These are phyloP conservation scores for Lanmaoa pseudosensibilis DNA, from an alignment of 768 basidiomycete genomes.

Conservation along the genomic window DNA sequence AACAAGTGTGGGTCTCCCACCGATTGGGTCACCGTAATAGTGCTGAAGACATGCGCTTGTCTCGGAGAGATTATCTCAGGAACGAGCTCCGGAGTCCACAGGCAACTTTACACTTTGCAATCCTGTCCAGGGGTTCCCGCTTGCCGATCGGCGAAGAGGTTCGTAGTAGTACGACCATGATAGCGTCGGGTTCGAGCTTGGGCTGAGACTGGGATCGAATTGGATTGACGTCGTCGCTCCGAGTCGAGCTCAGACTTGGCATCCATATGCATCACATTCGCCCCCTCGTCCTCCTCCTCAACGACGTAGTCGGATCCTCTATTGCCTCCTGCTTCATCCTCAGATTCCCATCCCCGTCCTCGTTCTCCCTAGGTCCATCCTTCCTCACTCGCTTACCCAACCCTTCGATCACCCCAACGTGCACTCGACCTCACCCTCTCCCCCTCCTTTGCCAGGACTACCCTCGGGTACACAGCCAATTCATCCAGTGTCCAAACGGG, in stretches of 20 bases:
- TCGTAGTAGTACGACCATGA: conserved; percentile 57
- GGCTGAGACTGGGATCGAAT: neutral
- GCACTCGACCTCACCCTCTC: conserved; percentile 29
- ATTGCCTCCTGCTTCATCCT: conserved; percentile 16
- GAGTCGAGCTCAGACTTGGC: conserved; percentile 4
- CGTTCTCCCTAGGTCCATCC: neutral
- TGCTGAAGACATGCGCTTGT: no score
- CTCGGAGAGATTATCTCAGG: no score
- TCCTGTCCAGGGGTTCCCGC: conserved; percentile 71
- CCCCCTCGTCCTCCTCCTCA: conserved; percentile 7
- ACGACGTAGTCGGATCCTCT: neutral
- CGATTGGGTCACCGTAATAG: no score
- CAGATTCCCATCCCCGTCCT: neutral
- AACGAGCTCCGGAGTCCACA: conserved; percentile 59
- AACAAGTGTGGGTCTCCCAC: no score
- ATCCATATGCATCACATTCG: conserved; percentile 23
- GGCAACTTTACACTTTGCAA: conserved; percentile 65
- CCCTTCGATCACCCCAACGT: conserved; percentile 55
- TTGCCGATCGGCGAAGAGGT: conserved; percentile 76
- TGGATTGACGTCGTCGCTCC: neutral
- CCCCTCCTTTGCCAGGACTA: conserved; percentile 13
- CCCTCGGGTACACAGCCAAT: conserved; percentile 35
- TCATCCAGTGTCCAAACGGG: conserved; percentile 43
- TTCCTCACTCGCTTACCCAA: conserved; percentile 21
- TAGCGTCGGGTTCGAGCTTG: conserved; percentile 1